phyloP scores from a whole-genome alignment of 768 basidiomycete genomes.

The Mycena metata region DNA sequence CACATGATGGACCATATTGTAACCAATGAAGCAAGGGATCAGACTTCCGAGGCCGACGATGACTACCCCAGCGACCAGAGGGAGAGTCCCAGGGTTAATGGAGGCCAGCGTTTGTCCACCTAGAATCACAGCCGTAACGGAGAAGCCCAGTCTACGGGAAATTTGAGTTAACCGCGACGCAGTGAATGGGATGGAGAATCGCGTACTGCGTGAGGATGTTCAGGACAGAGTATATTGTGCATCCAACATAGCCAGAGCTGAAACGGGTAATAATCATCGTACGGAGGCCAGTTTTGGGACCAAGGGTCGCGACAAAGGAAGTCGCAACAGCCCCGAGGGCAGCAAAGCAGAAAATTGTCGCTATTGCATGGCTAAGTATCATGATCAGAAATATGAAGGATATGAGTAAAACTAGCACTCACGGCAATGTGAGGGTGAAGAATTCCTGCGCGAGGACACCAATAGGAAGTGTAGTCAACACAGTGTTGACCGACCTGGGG shows the following conservation, averaged over 20 bases:
- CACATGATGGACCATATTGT: conserved; percentile 56
- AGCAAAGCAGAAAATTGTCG: conserved; percentile 60
- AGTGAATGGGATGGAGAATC: neutral
- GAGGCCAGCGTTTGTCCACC: conserved; percentile 66
- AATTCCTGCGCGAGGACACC: conserved; percentile 63
- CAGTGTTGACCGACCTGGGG: conserved; percentile 61
- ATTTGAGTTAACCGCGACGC: neutral
- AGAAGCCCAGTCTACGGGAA: conserved; percentile 60
- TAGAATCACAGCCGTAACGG: conserved; percentile 62
- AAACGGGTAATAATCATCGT: conserved; percentile 68
- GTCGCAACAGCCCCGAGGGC: conserved; percentile 44
- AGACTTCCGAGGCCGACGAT: conserved; percentile 58
- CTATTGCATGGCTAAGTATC: conserved; percentile 55
- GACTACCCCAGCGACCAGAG: conserved; percentile 63
- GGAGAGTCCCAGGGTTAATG: conserved; percentile 58
- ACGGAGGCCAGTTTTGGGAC: conserved; percentile 65
- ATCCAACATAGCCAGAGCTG: conserved; percentile 63
- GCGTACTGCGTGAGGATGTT: conserved; percentile 65
- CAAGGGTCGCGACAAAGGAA: conserved; percentile 67
- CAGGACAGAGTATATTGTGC: conserved; percentile 63
- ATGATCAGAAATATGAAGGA: conserved; percentile 4
- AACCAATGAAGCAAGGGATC: conserved; percentile 62
- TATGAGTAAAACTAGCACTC: conserved; percentile 34
- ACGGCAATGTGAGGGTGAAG: conserved; percentile 64
- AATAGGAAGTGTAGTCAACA: conserved; percentile 63